Percentiles rank a stretch among this genome's conserved stretches.
Conservation (phyloP, 2,329 filamentous ascomycete genomes). For the Apiospora saccharicola region DNA sequence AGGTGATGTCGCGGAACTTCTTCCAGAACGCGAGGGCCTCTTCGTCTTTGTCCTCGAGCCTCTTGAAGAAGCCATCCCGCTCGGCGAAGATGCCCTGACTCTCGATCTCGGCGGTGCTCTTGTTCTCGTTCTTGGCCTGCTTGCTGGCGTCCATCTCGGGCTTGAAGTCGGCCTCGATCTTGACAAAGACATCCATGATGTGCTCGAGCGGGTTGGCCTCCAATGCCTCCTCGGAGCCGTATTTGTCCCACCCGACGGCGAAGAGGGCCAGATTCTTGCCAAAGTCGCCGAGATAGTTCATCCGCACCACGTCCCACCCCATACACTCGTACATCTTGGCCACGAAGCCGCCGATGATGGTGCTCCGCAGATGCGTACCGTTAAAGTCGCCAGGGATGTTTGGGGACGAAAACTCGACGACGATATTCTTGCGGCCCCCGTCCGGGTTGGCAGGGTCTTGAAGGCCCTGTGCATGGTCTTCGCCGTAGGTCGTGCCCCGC, state of each 20-base stretch:
- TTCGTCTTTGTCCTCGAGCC: constrained; percentile 64
- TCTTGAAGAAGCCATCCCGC: constrained; percentile 64
- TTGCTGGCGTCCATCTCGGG: constrained; percentile 64
- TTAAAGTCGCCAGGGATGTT: constrained; percentile 80
- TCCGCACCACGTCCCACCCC: constrained; percentile 71
- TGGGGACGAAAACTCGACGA: constrained; percentile 78
- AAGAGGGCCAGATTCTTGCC: constrained; percentile 73
- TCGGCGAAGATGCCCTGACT: constrained; percentile 51
- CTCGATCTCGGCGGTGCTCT: constrained; percentile 49
- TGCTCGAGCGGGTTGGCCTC: constrained; percentile 72
- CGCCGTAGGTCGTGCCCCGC: constrained; percentile 63
- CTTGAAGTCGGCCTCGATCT: constrained; percentile 63
- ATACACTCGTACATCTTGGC: constrained; percentile 70
- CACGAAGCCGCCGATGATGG: constrained; percentile 74
- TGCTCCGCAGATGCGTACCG: constrained; percentile 72
- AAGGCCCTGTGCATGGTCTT: constrained; percentile 56
- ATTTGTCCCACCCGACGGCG: constrained; percentile 70
- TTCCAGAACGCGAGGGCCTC: constrained; percentile 61
- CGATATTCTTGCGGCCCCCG: constrained; percentile 49
- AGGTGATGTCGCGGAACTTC: constrained; percentile 60
- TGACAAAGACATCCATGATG: constrained; percentile 72
- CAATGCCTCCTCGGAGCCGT: constrained; percentile 70
- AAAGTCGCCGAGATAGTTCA: constrained; percentile 81
- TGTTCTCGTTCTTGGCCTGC: constrained; percentile 49
- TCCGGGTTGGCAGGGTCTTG: constrained; percentile 23